Conservation (phyloP, 257 asterid species). For the Perilla frutescens region DNA sequence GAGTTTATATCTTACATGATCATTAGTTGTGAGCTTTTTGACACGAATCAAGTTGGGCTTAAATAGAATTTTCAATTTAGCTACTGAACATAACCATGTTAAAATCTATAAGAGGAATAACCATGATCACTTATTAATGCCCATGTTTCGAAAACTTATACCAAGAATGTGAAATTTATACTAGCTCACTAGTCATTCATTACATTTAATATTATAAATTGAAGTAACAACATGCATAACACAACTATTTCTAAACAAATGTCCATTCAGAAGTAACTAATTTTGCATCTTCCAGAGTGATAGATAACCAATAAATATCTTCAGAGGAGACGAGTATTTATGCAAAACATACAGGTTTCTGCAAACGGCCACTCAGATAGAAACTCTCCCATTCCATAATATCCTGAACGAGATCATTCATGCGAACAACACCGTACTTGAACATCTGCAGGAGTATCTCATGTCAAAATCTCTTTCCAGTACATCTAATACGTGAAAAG, state of each 20-base stretch:
- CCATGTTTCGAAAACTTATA: neutral
- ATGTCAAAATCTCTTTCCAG: constrained; percentile 22
- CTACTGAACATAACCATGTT: neutral
- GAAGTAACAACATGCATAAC: constrained; percentile 11
- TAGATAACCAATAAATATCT: constrained; percentile 4
- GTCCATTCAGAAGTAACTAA: neutral
- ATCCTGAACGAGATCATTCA: constrained; percentile 75
- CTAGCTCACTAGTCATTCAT: neutral
- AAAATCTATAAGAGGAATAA: neutral
- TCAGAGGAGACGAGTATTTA: neutral
- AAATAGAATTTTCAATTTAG: neutral
- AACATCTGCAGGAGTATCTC: constrained; percentile 52
- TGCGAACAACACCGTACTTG: constrained; percentile 83
- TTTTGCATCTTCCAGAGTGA: constrained; percentile 15
- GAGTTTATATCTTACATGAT: neutral
- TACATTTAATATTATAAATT: neutral
- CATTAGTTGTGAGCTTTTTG: neutral
- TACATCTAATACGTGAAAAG: neutral
- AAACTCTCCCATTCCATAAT: constrained; percentile 72
- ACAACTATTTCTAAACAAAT: neutral
- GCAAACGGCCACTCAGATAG: constrained; percentile 87
- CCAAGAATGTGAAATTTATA: neutral
- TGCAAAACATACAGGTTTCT: constrained; percentile 72
- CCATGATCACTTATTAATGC: constrained; percentile 2
- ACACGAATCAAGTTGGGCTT: neutral